Conservation (phyloP, 495 filamentous ascomycete genomes). For the Lepidopterella palustris region DNA sequence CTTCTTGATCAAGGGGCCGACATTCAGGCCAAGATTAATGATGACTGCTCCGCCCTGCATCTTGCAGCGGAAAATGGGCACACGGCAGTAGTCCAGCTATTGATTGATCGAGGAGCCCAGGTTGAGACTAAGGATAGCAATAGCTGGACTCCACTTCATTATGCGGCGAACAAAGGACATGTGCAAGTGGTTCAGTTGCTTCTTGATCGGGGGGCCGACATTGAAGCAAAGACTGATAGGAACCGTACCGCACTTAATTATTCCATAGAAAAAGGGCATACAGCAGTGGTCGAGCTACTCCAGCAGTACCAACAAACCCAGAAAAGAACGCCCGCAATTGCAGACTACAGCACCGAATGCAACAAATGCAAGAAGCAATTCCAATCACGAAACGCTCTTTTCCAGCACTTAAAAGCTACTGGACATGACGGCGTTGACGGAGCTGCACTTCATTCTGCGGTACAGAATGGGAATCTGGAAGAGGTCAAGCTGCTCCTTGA, state of each 20-base stretch:
- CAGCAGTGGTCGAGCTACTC: background rate
- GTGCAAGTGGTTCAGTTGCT: conserved; percentile 9
- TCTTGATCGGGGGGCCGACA: conserved; percentile 6
- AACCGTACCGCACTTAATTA: conserved; percentile 3
- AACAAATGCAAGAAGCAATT: no score
- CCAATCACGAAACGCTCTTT: no score
- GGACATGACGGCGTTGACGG: background rate
- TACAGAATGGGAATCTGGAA: background rate
- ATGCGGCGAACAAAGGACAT: conserved; percentile 1
- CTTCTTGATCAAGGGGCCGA: background rate
- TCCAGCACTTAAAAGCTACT: no score
- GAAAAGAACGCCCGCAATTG: no score
- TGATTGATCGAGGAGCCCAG: no score
- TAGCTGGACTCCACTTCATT: conserved; percentile 8
- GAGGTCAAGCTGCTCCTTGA: conserved; percentile 7
- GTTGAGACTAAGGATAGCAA: no score
- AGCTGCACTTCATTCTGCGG: conserved; percentile 13
- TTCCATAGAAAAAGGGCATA: background rate
- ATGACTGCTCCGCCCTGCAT: background rate
- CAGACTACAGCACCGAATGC: no score
- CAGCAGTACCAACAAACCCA: no score
- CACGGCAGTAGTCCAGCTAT: background rate
- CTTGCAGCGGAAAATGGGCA: background rate
- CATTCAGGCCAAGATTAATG: background rate
- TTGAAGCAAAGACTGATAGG: conserved; percentile 7